Conservation (phyloP, 2,329 filamentous ascomycete genomes). For the Dothideomycetes sp. region DNA sequence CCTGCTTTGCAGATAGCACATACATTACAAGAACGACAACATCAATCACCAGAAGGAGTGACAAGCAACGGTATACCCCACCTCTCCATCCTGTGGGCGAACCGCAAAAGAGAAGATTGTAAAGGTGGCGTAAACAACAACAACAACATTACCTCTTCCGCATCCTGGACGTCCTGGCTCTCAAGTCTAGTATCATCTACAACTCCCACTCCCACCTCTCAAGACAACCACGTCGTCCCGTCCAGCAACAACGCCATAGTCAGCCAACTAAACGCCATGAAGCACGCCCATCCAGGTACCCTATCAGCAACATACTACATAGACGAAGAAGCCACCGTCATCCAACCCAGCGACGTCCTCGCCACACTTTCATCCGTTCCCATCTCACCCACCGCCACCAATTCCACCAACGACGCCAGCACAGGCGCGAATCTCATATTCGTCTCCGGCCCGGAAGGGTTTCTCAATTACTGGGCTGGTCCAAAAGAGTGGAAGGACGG, state of each 20-base stretch:
- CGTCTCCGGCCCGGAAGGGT: slow-evolving; percentile 84
- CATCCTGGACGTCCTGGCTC: slow-evolving; percentile 1
- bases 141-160: too few species aligned
- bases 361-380: not conserved
- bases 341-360: slow-evolving; percentile 32
- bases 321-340: slow-evolving; percentile 64
- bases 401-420: slow-evolving; percentile 12
- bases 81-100: slow-evolving; percentile 77
- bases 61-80: too few species aligned
- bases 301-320: slow-evolving; percentile 61
- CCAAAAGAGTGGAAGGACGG: slow-evolving; percentile 66
- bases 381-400: too few species aligned
- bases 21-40: slow-evolving; percentile 30
- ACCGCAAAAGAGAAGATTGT: slow-evolving; percentile 55
- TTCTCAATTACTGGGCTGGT: slow-evolving; percentile 71
- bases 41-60: too few species aligned
- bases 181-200: not conserved
- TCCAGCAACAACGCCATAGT: slow-evolving; percentile 50
- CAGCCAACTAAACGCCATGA: slow-evolving; percentile 59
- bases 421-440: slow-evolving; percentile 55
- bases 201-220: slow-evolving; percentile 1
- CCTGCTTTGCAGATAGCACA: slow-evolving; percentile 74
- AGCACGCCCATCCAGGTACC: slow-evolving; percentile 41
- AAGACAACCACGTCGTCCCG: slow-evolving; percentile 4
- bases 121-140: slow-evolving; percentile 46